These are phyloP conservation scores for Teratosphaeriaceae sp. DNA, from an alignment of 2,329 filamentous ascomycete species.

Conservation along the genomic window DNA sequence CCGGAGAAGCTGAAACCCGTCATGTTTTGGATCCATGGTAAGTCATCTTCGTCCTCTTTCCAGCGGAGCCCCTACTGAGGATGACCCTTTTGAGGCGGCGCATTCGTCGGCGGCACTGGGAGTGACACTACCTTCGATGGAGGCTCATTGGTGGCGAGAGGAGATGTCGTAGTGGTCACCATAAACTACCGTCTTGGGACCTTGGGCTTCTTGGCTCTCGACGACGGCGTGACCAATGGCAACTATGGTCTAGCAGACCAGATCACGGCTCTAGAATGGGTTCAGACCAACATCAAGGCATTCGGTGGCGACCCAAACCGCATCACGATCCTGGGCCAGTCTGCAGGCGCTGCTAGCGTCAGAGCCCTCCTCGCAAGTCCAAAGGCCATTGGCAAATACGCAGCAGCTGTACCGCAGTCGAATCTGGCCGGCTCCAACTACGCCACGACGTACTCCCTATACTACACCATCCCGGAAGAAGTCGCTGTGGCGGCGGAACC, in stretches of 20 bases:
- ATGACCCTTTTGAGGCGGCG: constrained; percentile 30
- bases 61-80: not conserved
- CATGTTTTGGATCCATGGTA: constrained; percentile 42
- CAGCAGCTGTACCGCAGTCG: constrained; percentile 36
- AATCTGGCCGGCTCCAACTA: constrained; percentile 9
- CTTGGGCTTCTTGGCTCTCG: constrained; percentile 30
- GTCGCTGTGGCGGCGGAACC: constrained; percentile 10
- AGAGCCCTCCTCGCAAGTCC: constrained; percentile 40
- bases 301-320: constrained; percentile 32
- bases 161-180: constrained; percentile 40
- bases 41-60: not conserved
- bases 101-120: constrained; percentile 35
- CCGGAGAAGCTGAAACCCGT: constrained; percentile 36
- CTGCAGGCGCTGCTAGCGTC: constrained; percentile 32
- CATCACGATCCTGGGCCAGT: constrained; percentile 31
- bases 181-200: constrained; percentile 38
- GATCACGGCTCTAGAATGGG: constrained; percentile 37
- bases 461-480: constrained; percentile 8
- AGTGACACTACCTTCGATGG: constrained; percentile 42
- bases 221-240: constrained; percentile 40
- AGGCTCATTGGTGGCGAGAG: constrained; percentile 39
- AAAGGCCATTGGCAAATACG: constrained; percentile 42
- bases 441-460: constrained; percentile 9
- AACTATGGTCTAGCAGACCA: constrained; percentile 47
- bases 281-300: constrained; percentile 30